A percentile compares a stretch with the other conserved stretches of the same genome.
phyloP scores from a whole-genome alignment of 805 yeast species.

The Limtongia smithiae region DNA sequence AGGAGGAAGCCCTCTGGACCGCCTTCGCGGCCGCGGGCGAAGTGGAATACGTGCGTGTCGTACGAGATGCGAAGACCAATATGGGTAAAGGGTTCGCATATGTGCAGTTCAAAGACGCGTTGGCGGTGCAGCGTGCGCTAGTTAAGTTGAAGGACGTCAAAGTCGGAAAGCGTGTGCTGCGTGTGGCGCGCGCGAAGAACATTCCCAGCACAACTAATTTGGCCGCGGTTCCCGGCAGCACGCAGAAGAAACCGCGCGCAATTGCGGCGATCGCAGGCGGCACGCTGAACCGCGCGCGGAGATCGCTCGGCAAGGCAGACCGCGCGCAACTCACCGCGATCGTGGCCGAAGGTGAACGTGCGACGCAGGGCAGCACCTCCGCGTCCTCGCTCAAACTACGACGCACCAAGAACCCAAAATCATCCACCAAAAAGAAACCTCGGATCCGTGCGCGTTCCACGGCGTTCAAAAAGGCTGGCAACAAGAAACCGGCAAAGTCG shows the following conservation, averaged over 20 bases:
- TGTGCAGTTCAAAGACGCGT: conserved; percentile 69
- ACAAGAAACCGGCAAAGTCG: no score
- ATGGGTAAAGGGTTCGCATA: conserved; percentile 97
- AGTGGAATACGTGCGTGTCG: conserved; percentile 82
- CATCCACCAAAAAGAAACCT: conserved; percentile 53
- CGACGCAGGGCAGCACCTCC: conserved; percentile 28
- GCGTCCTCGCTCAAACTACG: conserved; percentile 28
- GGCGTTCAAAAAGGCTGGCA: conserved; percentile 45
- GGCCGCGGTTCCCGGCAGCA: conserved; percentile 21
- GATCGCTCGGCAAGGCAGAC: conserved; percentile 75
- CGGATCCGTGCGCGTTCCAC: conserved; percentile 55
- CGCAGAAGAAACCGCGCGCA: conserved; percentile 32
- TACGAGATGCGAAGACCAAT: conserved; percentile 90
- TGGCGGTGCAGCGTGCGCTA: conserved; percentile 77
- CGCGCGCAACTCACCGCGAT: conserved; percentile 51
- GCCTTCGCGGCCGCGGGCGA: conserved; percentile 66
- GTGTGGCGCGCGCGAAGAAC: conserved; percentile 68
- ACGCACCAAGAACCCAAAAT: conserved; percentile 38
- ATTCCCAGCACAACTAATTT: conserved; percentile 8
- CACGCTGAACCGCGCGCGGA: conserved; percentile 72
- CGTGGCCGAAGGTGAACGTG: conserved; percentile 37
- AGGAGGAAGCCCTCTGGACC: conserved; percentile 83
- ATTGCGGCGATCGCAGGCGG: conserved; percentile 69
- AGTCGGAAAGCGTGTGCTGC: conserved; percentile 54
- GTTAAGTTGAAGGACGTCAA: conserved; percentile 71